Conservation (phyloP, 2,329 filamentous ascomycete species). For the Venturia oleaginea region DNA sequence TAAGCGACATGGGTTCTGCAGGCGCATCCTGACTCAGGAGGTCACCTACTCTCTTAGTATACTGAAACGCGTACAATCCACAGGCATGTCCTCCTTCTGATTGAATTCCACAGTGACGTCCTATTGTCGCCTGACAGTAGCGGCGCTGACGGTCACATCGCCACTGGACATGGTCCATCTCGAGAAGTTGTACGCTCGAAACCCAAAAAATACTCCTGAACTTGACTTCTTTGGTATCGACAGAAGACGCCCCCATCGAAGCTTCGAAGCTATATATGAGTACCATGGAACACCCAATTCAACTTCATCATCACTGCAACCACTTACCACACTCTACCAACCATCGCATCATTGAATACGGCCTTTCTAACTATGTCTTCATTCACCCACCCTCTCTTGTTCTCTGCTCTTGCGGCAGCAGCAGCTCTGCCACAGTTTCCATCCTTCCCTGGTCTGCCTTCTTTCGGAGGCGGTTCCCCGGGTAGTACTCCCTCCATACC, state of each 20-base stretch:
- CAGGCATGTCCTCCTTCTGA: not conserved
- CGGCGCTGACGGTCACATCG: not conserved
- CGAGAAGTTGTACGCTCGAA: not conserved
- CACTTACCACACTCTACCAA: not conserved
- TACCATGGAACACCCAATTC: not conserved
- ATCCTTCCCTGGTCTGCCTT: not conserved
- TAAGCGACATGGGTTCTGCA: not conserved
- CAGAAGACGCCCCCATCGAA: not conserved
- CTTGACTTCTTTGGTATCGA: not conserved
- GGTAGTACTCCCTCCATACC: not conserved
- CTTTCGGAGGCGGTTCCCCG: not conserved
- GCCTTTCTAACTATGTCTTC: not conserved
- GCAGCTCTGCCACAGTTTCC: not conserved
- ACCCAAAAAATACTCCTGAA: not conserved
- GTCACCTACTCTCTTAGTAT: not conserved
- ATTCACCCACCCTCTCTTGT: not conserved
- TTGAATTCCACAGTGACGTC: not conserved
- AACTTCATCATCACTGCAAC: not conserved
- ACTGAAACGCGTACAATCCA: not conserved
- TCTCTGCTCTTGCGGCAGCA: not conserved
- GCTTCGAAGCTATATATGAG: not conserved
- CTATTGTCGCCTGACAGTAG: not conserved
- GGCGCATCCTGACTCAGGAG: not conserved
- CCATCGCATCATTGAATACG: not conserved
- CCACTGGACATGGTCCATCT: not conserved